Conservation (phyloP, 495 filamentous ascomycete species). For the Aspergillus steynii region DNA sequence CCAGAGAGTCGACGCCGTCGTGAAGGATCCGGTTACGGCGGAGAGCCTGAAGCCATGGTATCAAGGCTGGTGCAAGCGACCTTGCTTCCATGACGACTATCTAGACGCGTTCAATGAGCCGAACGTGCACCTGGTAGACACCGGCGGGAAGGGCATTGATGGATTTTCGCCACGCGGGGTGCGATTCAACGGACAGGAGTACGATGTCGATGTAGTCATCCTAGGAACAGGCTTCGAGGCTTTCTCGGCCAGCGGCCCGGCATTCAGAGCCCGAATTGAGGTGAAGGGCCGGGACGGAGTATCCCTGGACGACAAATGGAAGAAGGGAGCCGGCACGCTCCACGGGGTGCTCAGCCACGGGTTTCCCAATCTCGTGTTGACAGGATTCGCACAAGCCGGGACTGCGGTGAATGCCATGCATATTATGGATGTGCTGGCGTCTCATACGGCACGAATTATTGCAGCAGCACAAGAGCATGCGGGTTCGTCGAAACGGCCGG, state of each 20-base stretch:
- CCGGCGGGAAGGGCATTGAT: constrained; percentile 24
- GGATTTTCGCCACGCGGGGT: constrained; percentile 24
- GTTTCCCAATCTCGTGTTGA: constrained; percentile 58
- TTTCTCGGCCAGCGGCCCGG: constrained; percentile 28
- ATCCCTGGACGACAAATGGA: constrained; percentile 47
- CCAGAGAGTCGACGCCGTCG: constrained; percentile 32
- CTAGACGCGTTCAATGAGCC: constrained; percentile 28
- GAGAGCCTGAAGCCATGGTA: constrained; percentile 29
- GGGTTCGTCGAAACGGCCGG: constrained; percentile 7
- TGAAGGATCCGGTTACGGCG: constrained; percentile 19
- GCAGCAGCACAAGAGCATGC: constrained; percentile 33
- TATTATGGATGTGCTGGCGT: constrained; percentile 37
- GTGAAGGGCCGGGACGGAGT: constrained; percentile 24
- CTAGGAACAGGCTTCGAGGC: constrained; percentile 39
- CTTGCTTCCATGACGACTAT: constrained; percentile 31
- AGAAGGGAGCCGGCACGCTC: constrained; percentile 21
- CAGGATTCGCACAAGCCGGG: constrained; percentile 40
- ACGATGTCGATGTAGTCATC: constrained; percentile 41
- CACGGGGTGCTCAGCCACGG: constrained; percentile 29
- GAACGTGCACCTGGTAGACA: constrained; percentile 36
- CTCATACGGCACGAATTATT: constrained; percentile 49
- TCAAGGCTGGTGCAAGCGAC: constrained; percentile 31
- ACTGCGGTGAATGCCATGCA: constrained; percentile 37
- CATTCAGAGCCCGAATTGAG: neutral
- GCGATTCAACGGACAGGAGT: constrained; percentile 26